Evolutionary conservation across 1,139 yeast genomes (phyloP).

Genomic region (Saccharomycopsis crataegensis): DNA sequence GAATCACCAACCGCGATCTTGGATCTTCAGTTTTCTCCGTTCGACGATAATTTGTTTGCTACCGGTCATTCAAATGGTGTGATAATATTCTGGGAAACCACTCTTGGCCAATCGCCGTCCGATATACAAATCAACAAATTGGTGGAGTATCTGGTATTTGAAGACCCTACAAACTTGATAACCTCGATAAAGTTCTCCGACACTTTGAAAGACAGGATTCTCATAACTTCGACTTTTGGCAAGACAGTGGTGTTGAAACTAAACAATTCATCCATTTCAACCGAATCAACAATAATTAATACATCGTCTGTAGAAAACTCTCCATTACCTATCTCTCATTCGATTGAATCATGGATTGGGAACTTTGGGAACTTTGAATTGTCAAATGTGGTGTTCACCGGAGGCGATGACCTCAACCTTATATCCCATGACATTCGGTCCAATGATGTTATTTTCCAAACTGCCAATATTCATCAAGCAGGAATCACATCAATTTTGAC

Average conservation of each 20-base stretch:
- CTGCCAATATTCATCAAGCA: slow-evolving; percentile 64
- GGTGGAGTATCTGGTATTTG: slow-evolving; percentile 23
- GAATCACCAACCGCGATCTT: slow-evolving; percentile 50
- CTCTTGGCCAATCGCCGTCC: slow-evolving; percentile 15
- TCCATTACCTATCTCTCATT: slow-evolving; percentile 34
- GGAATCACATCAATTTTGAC: slow-evolving; percentile 79
- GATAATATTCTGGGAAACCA: slow-evolving; percentile 52
- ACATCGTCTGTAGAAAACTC: background rate
- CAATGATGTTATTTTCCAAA: slow-evolving; percentile 36
- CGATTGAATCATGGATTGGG: slow-evolving; percentile 86
- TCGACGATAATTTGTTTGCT: slow-evolving; percentile 39
- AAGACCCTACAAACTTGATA: slow-evolving; percentile 46
- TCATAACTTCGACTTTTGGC: slow-evolving; percentile 60
- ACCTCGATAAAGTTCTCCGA: slow-evolving; percentile 66
- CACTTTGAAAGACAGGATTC: slow-evolving; percentile 27
- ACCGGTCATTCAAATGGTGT: slow-evolving; percentile 82
- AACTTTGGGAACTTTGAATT: slow-evolving; percentile 56
- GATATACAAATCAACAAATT: slow-evolving; percentile 4
- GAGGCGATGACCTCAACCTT: slow-evolving; percentile 81
- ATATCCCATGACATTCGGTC: slow-evolving; percentile 68
- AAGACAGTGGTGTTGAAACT: slow-evolving; percentile 33
- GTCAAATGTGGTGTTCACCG: slow-evolving; percentile 61
- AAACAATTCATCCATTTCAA: background rate
- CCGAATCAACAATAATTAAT: slow-evolving; percentile 19
- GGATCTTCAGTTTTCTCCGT: slow-evolving; percentile 63